A percentile compares a stretch with the other conserved stretches of the same genome.
Conservation (phyloP, 208 protist genomes). For the Trichomonas tenax region DNA sequence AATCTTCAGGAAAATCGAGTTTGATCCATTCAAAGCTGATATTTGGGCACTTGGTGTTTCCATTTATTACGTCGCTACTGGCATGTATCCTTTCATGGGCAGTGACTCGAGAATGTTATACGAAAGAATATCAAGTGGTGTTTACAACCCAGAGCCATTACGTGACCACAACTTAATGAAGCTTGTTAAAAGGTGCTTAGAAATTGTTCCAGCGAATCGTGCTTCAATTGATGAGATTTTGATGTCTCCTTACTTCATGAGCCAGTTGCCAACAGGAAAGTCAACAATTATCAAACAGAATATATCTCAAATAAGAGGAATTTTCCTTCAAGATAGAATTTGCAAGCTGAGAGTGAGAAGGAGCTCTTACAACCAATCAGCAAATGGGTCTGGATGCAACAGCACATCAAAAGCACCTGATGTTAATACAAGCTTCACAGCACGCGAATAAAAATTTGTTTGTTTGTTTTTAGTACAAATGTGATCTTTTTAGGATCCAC, state of each 20-base stretch:
- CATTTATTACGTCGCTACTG: background rate
- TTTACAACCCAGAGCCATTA: background rate
- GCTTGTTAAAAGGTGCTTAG: background rate
- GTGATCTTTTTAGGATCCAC: no score
- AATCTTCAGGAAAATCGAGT: background rate
- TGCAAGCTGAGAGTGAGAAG: background rate
- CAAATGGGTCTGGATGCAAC: no score
- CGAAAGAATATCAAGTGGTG: background rate
- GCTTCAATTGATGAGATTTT: background rate
- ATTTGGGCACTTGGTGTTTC: background rate
- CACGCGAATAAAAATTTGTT: no score
- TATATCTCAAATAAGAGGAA: background rate
- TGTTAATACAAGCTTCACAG: no score
- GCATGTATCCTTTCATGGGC: background rate
- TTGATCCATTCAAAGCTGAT: background rate
- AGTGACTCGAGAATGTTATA: background rate
- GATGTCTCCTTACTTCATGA: background rate
- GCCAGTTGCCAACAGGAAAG: background rate
- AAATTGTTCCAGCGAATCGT: background rate
- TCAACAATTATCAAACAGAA: background rate
- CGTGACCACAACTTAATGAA: background rate
- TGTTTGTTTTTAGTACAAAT: no score
- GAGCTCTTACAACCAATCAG: background rate
- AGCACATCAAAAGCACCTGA: no score
- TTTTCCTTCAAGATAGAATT: background rate